A percentile compares a stretch with the other conserved stretches of the same genome.
Evolutionary conservation across 495 filamentous ascomycete species (phyloP).

Genomic region (Penicillium canariense): DNA sequence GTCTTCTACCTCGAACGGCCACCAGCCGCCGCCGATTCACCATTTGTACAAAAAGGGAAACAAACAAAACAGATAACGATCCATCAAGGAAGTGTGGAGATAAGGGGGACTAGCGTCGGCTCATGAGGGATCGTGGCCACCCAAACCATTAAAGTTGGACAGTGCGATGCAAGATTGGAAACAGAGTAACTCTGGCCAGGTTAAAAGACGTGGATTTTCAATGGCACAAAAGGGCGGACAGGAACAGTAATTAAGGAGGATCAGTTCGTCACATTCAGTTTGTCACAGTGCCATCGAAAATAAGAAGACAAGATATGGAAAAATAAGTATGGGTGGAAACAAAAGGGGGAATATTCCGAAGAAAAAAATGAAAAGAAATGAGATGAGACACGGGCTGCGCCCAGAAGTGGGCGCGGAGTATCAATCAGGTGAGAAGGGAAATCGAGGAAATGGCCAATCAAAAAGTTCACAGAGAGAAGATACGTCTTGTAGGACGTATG

Average conservation of each 20-base stretch:
- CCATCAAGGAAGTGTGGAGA: conserved; percentile 11
- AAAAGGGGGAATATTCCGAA: conserved; percentile 35
- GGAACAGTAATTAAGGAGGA: conserved; percentile 8
- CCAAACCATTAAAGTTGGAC: conserved; percentile 29
- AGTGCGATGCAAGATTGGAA: background rate
- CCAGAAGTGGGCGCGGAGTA: conserved; percentile 21
- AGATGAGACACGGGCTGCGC: conserved; percentile 23
- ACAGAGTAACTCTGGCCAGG: conserved; percentile 19
- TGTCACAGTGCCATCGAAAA: conserved; percentile 25
- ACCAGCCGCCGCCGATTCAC: conserved; percentile 9
- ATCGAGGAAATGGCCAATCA: conserved; percentile 23
- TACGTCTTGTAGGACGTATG: conserved; percentile 29
- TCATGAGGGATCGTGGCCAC: conserved; percentile 35
- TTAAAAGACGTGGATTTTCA: conserved; percentile 19
- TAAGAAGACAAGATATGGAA: conserved; percentile 12
- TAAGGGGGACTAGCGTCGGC: conserved; percentile 20
- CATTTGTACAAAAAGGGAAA: conserved; percentile 39
- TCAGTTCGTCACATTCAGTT: conserved; percentile 23
- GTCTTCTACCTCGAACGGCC: background rate
- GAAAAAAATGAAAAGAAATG: conserved; percentile 18
- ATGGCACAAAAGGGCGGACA: conserved; percentile 8
- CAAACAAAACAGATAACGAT: conserved; percentile 15
- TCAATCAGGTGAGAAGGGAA: conserved; percentile 22
- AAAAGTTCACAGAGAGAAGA: conserved; percentile 33
- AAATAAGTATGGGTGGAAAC: conserved; percentile 22